A percentile compares a stretch with the other conserved stretches of the same genome.
phyloP scores from a whole-genome alignment of 306 rosid genomes.

The Elaeagnus macrophylla region DNA sequence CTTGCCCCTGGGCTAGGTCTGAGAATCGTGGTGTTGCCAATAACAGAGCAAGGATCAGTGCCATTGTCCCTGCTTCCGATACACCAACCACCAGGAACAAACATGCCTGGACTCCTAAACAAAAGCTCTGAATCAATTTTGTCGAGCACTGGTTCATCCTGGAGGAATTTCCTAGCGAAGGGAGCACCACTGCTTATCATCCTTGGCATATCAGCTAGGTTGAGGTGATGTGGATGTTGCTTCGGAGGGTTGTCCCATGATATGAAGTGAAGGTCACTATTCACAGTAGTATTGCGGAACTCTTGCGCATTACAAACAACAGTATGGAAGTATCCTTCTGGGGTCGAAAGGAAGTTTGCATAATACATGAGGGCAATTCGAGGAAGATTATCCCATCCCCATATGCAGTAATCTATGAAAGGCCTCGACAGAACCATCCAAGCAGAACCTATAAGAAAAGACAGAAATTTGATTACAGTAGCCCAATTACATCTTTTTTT shows the following conservation, averaged over 20 bases:
- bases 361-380: conserved; percentile 92
- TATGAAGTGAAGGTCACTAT: conserved; percentile 85
- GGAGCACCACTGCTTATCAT: conserved; percentile 84
- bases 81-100: conserved; percentile 98
- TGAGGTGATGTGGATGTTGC: conserved; percentile 96
- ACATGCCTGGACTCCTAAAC: conserved; percentile 50
- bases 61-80: conserved; percentile 72
- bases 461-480: conserved; percentile 12
- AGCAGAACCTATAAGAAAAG: conserved; percentile 66
- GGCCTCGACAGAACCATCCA: conserved; percentile 97
- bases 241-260: conserved; percentile 99
- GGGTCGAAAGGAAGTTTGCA: conserved; percentile 86
- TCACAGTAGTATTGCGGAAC: conserved; percentile 90
- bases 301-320: conserved; percentile 91
- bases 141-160: conserved; percentile 71
- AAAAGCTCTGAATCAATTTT: conserved; percentile 64
- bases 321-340: conserved; percentile 96
- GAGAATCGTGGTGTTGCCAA: conserved; percentile 48
- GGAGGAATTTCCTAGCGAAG: conserved; percentile 79
- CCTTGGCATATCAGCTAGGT: conserved; percentile 43
- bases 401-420: conserved; percentile 82
- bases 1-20: conserved; percentile 74
- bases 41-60: conserved; percentile 63
- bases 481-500: no score
- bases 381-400: conserved; percentile 99